Evolutionary conservation across 805 yeast species (phyloP).

Genomic region (Candida coquimbonensis): DNA sequence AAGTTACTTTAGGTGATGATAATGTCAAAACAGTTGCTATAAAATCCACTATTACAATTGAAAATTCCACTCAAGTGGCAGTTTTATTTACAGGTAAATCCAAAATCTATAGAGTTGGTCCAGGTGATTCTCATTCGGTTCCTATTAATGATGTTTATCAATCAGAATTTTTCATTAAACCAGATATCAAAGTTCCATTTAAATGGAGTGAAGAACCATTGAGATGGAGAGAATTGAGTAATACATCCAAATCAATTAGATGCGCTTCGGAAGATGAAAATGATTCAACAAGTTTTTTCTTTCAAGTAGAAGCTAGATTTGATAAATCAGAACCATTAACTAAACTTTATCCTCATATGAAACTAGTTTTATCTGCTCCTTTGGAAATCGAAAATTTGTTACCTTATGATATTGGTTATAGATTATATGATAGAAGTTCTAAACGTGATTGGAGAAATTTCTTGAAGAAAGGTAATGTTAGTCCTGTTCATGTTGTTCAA

Average conservation of each 20-base stretch:
- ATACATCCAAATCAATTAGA: conserved; percentile 45
- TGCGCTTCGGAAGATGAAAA: conserved; percentile 42
- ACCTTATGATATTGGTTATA: conserved; percentile 73
- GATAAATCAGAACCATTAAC: conserved; percentile 65
- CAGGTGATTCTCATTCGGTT: conserved; percentile 55
- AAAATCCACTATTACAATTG: conserved; percentile 66
- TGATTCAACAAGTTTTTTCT: conserved; percentile 46
- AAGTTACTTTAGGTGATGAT: conserved; percentile 61
- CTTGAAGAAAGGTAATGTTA: conserved; percentile 57
- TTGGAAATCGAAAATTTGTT: conserved; percentile 75
- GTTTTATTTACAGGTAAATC: conserved; percentile 28
- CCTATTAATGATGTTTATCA: conserved; percentile 68
- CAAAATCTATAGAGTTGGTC: conserved; percentile 35
- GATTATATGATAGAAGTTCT: conserved; percentile 69
- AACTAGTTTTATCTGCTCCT: conserved; percentile 73
- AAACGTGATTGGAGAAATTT: conserved; percentile 59
- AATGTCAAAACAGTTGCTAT: conserved; percentile 74
- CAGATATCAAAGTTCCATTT: conserved; percentile 47
- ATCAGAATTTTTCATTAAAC: conserved; percentile 53
- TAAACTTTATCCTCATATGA: conserved; percentile 78
- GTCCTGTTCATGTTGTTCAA: conserved; percentile 75
- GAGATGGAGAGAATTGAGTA: conserved; percentile 56
- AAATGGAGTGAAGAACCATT: conserved; percentile 62
- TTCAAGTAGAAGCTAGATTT: conserved; percentile 65
- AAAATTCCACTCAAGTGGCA: conserved; percentile 56